Evolutionary conservation across 2,329 filamentous ascomycete species (phyloP).

Genomic region (Botryotinia calthae): DNA sequence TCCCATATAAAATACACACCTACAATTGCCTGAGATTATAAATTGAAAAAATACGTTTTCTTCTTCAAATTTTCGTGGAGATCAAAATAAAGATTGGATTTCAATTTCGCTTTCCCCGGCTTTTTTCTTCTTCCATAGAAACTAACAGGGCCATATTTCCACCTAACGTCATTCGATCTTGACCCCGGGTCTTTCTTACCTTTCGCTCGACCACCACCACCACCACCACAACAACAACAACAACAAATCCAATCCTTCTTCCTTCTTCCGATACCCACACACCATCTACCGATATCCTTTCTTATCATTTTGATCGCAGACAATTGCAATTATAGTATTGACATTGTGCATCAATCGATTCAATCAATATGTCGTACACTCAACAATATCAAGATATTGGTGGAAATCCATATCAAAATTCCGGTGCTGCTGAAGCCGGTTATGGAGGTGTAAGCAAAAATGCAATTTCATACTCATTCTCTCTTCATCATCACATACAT

Average conservation of each 20-base stretch:
- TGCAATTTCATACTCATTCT: background rate
- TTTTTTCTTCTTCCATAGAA: background rate
- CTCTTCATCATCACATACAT: background rate
- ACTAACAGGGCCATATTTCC: background rate
- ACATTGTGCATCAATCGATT: slow-evolving; percentile 30
- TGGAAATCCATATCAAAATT: slow-evolving; percentile 58
- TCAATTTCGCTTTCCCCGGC: background rate
- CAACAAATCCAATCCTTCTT: background rate
- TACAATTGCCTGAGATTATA: background rate
- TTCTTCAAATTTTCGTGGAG: background rate
- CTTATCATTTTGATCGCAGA: slow-evolving; percentile 13
- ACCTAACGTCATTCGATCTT: slow-evolving; percentile 11
- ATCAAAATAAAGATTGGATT: slow-evolving; percentile 1
- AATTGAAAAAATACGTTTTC: background rate
- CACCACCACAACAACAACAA: too few species aligned
- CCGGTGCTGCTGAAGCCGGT: slow-evolving; percentile 26
- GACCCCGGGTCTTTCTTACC: background rate
- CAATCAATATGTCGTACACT: slow-evolving; percentile 54
- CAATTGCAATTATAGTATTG: background rate
- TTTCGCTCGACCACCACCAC: background rate
- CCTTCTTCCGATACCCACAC: slow-evolving; percentile 6
- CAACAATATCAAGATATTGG: slow-evolving; percentile 52
- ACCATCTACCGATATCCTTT: background rate
- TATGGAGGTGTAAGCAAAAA: slow-evolving; percentile 29
- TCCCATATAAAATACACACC: background rate